Base-by-base conservation (phyloP, 306 rosid species). In the Cercis canadensis region DNA sequence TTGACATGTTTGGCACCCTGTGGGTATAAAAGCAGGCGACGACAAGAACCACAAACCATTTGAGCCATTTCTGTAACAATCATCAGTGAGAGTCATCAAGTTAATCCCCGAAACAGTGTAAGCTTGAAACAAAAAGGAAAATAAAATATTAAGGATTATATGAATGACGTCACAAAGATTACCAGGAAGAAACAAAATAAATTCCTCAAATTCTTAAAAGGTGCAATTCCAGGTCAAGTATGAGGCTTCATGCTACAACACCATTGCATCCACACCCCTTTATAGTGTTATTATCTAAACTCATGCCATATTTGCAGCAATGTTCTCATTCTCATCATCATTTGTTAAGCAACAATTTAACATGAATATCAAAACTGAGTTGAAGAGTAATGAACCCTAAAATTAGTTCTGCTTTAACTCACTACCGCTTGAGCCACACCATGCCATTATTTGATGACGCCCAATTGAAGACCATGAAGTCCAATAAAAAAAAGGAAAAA, bases 41-140 rank as follows among this genome's bases (percentile, higher is more conserved):
- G 86, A 72, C 98, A 93, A n/a, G 96, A 81, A 51, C 98, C 98
- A 59, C 98, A 93, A 21, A 93, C 94, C 89, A 93, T 75, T 86
- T 93, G 97, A 68, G 82, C 97, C 81, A 83, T 79, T 72, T 84
- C 97, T 85, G 85, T 58, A 75, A 77, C 37, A 68, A 61, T 65
- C 36, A 4, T 21, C 46, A 54, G 29, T 67, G 63, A 37, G 74
- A 52, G 50, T 51, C 10, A 39, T 83, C 62, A 69, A 36, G 19
- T 45, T 72, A 50, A 14, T 21, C 50, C 47, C 51, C 54, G 53
- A 67, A 29, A 56, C 13, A 8, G 40, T 17, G 54, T 14, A 33
- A 15, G 10, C 15, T 7, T 32, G 12, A 40, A 24, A 37, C 49
- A 12, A 18, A 7, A 47, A 67, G 15, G 21, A 18, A 21, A 54